Evolutionary conservation across 2,329 filamentous ascomycete genomes (phyloP).

Genomic region (Microcera coccophila): DNA sequence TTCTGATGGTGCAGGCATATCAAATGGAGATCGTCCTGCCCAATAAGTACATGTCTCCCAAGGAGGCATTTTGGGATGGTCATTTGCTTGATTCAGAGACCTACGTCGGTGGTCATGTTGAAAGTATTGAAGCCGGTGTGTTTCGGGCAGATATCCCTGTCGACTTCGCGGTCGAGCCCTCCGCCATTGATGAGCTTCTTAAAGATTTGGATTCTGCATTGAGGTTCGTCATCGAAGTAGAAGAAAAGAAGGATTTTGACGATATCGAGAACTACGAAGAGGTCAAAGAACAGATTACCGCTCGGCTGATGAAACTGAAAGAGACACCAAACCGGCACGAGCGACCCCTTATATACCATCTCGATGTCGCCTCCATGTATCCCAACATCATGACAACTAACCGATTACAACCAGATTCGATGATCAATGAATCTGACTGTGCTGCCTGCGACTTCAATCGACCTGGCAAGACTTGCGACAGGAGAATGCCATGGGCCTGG

Average conservation of each 20-base stretch:
- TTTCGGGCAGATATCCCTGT: conserved; percentile 94
- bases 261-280: conserved; percentile 80
- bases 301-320: conserved; percentile 68
- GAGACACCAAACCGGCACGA: conserved; percentile 81
- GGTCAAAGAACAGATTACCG: conserved; percentile 76
- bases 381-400: conserved; percentile 99
- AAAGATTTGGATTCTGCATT: conserved; percentile 82
- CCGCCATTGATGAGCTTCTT: conserved; percentile 84
- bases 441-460: conserved; percentile 98
- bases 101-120: conserved; percentile 96
- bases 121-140: conserved; percentile 97
- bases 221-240: conserved; percentile 79
- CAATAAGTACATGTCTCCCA: conserved; percentile 89
- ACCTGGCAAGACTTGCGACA: conserved; percentile 94
- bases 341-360: conserved; percentile 88
- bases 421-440: conserved; percentile 94
- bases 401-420: conserved; percentile 94
- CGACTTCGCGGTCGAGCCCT: conserved; percentile 85
- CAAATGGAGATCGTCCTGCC: conserved; percentile 86
- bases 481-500: conserved; percentile 94
- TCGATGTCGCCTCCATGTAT: conserved; percentile 99
- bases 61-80: conserved; percentile 94
- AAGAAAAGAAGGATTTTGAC: conserved; percentile 77
- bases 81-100: conserved; percentile 96
- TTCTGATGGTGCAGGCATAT: conserved; percentile 98